Percentiles rank a stretch among this genome's conserved stretches.
Conservation (phyloP, 2,329 filamentous ascomycete species). For the Madurella fahalii region DNA sequence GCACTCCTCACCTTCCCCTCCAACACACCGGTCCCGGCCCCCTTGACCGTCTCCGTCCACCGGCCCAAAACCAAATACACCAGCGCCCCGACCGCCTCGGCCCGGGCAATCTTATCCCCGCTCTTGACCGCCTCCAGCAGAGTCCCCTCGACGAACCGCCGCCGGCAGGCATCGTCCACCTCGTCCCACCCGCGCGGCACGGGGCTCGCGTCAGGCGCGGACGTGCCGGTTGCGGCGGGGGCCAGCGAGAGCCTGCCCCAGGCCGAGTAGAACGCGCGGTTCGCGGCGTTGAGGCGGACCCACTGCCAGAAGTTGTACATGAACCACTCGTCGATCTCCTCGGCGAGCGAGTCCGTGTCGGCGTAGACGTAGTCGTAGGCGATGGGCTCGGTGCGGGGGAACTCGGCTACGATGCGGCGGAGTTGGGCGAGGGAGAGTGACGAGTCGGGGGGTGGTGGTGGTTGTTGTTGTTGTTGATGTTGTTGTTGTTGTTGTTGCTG, state of each 20-base stretch:
- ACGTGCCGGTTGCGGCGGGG: slow-evolving; percentile 2
- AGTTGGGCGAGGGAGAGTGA: slow-evolving; percentile 70
- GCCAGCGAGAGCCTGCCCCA: slow-evolving; percentile 58
- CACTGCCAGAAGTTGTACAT: slow-evolving; percentile 85
- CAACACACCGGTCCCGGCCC: slow-evolving; percentile 35
- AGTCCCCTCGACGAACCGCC: slow-evolving; percentile 52
- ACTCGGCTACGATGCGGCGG: slow-evolving; percentile 67
- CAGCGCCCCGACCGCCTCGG: slow-evolving; percentile 53
- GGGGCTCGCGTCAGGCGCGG: slow-evolving; percentile 1
- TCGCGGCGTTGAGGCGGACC: slow-evolving; percentile 69
- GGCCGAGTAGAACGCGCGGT: slow-evolving; percentile 68
- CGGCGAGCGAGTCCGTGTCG: slow-evolving; percentile 69
- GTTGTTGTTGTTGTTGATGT: slow-evolving; percentile 4
- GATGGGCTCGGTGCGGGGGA: slow-evolving; percentile 63
- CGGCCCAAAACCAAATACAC: slow-evolving; percentile 63
- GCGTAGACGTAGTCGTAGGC: slow-evolving; percentile 84
- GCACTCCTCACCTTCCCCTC: slow-evolving; percentile 40
- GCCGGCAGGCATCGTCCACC: slow-evolving; percentile 52
- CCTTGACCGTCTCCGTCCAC: slow-evolving; percentile 64
- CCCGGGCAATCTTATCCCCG: slow-evolving; percentile 44
- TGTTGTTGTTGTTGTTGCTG: background rate
- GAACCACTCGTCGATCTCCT: slow-evolving; percentile 98
- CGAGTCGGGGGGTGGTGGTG: slow-evolving; percentile 52
- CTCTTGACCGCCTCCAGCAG: slow-evolving; percentile 44
- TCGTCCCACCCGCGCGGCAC: slow-evolving; percentile 59